Base-by-base conservation (phyloP, 2,329 filamentous ascomycete species). In the Bipolaris oryzae region DNA sequence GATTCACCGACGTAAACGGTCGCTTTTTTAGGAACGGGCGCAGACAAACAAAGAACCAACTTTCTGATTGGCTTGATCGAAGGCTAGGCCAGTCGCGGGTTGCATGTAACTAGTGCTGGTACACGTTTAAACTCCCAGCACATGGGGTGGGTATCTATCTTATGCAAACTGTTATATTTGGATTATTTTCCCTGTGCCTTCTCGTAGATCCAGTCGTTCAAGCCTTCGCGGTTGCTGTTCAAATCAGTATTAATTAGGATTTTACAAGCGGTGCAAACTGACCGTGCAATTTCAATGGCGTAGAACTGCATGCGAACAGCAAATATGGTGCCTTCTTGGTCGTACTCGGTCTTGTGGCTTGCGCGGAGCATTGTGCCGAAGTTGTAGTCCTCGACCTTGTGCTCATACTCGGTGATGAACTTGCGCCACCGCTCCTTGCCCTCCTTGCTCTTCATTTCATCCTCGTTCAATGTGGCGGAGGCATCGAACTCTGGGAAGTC, bases 201-300 rank as follows among this genome's bases (percentile, higher is more conserved):
- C 79, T 98, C 93, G 77, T 94, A 95, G 61, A 99, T 87, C 95
- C 95, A 99, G 78, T 99, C 95, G 73, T 99, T 99, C 56, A 98
- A 79, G 25, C 94, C 94, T 51, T 85, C 85, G 58, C 89, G 89
- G 79, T 99, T 99, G 68, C 88, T 88, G 58, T 38, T 28, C 11
- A 20, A 10, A 56, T 75, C 51, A 73, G 68, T 45, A 35, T 58
- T 57, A 35, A 43, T 15, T 34, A 9, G 21, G 16, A 5, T 20
- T 13, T 16, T 31, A 6, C 11, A 11, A 13, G 5, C 33, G 4
- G 34, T 50, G 45, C 56, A 18, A 46, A 72, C 81, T 71, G 77
- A 87, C 83, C 91, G 87, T 48, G 85, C 83, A 64, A 89, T 90
- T 74, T 92, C 89, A 59, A 92, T 81, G 33, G 90, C 90, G 70